phyloP scores from a whole-genome alignment of 2,329 filamentous ascomycete genomes.

The Botryotinia globosa region DNA sequence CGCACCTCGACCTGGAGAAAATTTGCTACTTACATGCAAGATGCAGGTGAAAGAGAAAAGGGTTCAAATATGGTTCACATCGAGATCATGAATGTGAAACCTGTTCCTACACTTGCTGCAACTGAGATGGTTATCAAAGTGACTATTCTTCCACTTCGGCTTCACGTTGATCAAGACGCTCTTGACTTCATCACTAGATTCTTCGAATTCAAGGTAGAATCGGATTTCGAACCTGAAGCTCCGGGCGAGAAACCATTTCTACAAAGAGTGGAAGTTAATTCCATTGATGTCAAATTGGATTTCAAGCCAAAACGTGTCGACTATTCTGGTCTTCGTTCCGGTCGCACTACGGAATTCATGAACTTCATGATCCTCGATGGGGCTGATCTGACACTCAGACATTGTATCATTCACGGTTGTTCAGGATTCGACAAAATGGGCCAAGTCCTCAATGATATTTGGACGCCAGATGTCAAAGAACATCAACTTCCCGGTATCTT shows the following conservation, averaged over 20 bases:
- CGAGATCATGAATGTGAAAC: conserved; percentile 83
- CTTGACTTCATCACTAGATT: conserved; percentile 96
- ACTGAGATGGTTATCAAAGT: conserved; percentile 84
- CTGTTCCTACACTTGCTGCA: conserved; percentile 77
- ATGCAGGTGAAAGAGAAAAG: conserved; percentile 81
- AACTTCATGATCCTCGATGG: conserved; percentile 94
- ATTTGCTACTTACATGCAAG: conserved; percentile 90
- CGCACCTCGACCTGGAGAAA: conserved; percentile 98
- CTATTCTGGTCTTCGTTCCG: conserved; percentile 86
- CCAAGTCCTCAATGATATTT: conserved; percentile 88
- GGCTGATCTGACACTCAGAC: conserved; percentile 79
- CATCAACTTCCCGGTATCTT: conserved; percentile 89
- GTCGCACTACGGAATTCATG: conserved; percentile 96
- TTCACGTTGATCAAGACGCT: conserved; percentile 96
- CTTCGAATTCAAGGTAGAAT: conserved; percentile 93
- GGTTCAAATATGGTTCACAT: conserved; percentile 87
- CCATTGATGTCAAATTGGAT: conserved; percentile 81
- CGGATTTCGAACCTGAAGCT: conserved; percentile 51
- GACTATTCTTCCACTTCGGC: conserved; percentile 75
- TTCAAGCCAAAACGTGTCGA: conserved; percentile 99
- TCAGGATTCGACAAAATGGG: conserved; percentile 88
- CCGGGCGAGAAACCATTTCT: conserved; percentile 79
- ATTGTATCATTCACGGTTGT: conserved; percentile 89
- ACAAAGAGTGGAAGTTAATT: conserved; percentile 82
- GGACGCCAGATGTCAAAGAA: conserved; percentile 87